Base-by-base conservation (phyloP, 2,329 filamentous ascomycete genomes). In the Coleophoma cylindrospora region DNA sequence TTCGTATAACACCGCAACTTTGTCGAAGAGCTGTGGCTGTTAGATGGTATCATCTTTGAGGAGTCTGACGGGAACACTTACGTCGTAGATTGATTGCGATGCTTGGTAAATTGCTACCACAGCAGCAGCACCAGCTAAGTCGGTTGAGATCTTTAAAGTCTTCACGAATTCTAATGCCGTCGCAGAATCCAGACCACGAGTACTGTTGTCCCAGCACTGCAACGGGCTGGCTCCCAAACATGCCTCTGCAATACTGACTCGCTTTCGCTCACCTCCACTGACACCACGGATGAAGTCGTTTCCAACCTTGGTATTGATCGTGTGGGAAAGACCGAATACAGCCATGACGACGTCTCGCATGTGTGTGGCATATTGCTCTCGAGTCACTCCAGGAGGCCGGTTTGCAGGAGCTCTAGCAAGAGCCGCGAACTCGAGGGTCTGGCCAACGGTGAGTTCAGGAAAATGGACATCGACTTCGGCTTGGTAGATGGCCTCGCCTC, bases 221-320 rank as follows among this genome's bases (percentile, higher is more conserved):
- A 80, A 72, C 38, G 76, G 81, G 1, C 81, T 79, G 15, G 71
- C 65, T 1, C 72, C 73, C 11, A 77, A 76, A 0, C 80, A 78
- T 34, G 88, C 89, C 67, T 94, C 89, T 1, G 86, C 87, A 54
- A 94, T 90, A 41, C 83, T 87, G 6, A 95, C 89, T 64, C 90
- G 83, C 70, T 94, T 91, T 50, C 84, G 74, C 64, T 89, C 85
- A 36, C 86, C 85, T 21, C 85, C 86, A 7, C 79, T 84, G 0
- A 88, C 79, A 44, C 88, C 88, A 1, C 86, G 81, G 10, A 90
- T 75, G 41, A 86, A 81, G 57, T 89, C 85, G 52, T 89, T 83
- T 7, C 88, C 88, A 12, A 91, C 84, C 58, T 84, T 86, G 6
- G 87, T 91, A 52, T 84, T 77, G 59, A 86, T 73, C 0, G 85